Percentiles rank a stretch among this genome's conserved stretches.
Conservation (phyloP, 1,284 basidiomycete species). For the Leccinum angustisporum region DNA sequence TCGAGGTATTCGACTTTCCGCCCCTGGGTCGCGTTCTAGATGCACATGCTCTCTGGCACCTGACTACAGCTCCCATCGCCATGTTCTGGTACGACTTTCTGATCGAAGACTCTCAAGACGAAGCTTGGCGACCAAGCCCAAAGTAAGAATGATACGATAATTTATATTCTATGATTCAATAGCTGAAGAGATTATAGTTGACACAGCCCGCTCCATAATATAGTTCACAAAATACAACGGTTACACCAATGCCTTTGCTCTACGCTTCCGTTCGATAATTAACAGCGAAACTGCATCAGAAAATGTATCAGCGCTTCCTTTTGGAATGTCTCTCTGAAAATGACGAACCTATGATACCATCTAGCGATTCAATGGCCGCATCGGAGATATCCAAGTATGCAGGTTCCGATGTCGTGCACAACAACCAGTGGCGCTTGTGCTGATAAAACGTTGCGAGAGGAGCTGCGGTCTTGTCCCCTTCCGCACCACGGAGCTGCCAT, state of each 20-base stretch:
- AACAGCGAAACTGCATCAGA: conserved; percentile 23
- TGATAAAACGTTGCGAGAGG: conserved; percentile 38
- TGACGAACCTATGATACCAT: conserved; percentile 39
- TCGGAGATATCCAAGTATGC: conserved; percentile 41
- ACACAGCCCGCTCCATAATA: conserved; percentile 5
- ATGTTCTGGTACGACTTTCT: conserved; percentile 85
- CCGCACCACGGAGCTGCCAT: conserved; percentile 17
- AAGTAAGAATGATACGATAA: conserved; percentile 18
- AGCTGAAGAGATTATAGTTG: conserved; percentile 19
- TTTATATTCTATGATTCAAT: conserved; percentile 8
- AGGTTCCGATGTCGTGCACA: conserved; percentile 38
- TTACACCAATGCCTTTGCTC: conserved; percentile 8
- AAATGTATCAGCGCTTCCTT: conserved; percentile 6
- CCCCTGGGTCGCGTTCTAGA: conserved; percentile 80
- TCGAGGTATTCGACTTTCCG: conserved; percentile 94
- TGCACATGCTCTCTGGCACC: conserved; percentile 94
- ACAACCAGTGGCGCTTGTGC: conserved; percentile 37
- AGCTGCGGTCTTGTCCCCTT: conserved; percentile 13
- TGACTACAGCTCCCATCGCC: conserved; percentile 80
- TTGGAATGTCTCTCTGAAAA: not conserved
- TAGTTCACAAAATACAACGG: not conserved
- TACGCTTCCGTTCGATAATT: conserved; percentile 22
- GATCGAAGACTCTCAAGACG: conserved; percentile 64
- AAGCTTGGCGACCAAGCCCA: conserved; percentile 43
- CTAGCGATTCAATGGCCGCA: conserved; percentile 36